These are phyloP conservation scores for Cucurbita maxima DNA, from an alignment of 306 rosid species.

Conservation along the genomic window DNA sequence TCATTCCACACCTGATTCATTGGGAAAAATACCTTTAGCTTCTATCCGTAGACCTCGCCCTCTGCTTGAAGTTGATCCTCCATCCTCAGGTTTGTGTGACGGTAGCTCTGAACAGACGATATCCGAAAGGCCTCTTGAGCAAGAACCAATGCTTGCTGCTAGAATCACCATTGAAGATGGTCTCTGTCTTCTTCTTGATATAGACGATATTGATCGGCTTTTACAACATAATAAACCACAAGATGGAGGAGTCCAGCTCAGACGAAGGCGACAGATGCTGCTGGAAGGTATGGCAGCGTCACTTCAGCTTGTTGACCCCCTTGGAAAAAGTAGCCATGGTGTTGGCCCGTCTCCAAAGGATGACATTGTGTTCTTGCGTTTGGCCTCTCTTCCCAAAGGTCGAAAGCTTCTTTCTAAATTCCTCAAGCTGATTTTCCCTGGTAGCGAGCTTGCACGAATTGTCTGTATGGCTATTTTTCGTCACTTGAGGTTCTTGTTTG, in stretches of 20 bases:
- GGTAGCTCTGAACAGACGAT: constrained; percentile 49
- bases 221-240: constrained; percentile 70
- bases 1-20: constrained; percentile 88
- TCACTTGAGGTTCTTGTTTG: constrained; percentile 79
- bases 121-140: constrained; percentile 85
- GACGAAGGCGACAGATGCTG: constrained; percentile 51
- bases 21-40: constrained; percentile 89
- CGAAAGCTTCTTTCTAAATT: constrained; percentile 63
- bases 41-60: constrained; percentile 99
- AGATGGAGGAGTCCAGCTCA: constrained; percentile 61
- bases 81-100: constrained; percentile 40
- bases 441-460: constrained; percentile 69
- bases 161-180: constrained; percentile 92
- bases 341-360: constrained; percentile 66
- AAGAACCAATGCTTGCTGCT: constrained; percentile 94
- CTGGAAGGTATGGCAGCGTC: constrained; percentile 73
- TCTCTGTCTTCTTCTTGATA: constrained; percentile 85
- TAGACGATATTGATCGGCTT: constrained; percentile 88
- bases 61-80: constrained; percentile 88
- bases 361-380: constrained; percentile 70
- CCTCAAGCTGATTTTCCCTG: constrained; percentile 54
- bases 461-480: constrained; percentile 96
- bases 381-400: constrained; percentile 81
- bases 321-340: constrained; percentile 47
- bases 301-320: constrained; percentile 85